Conservation (phyloP, 2,329 filamentous ascomycete species). For the Paraphaeosphaeria sporulosa region DNA sequence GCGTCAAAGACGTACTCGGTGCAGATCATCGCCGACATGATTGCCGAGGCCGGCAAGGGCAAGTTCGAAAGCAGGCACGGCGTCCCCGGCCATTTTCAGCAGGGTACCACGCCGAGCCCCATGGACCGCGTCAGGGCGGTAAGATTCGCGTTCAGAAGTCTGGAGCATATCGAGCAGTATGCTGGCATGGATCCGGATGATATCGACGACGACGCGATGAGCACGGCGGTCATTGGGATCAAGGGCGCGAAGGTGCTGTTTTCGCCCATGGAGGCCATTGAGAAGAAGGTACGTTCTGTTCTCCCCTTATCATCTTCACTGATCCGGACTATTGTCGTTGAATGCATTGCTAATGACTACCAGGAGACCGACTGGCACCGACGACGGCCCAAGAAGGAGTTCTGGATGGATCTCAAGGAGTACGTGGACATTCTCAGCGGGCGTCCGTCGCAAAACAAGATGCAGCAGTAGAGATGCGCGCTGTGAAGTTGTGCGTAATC, state of each 20-base stretch:
- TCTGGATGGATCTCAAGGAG: conserved; percentile 82
- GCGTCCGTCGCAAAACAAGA: conserved; percentile 11
- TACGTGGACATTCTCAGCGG: conserved; percentile 87
- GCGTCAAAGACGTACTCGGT: conserved; percentile 89
- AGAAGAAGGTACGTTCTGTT: conserved; percentile 59
- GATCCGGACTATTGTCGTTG: neutral
- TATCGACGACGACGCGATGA: conserved; percentile 77
- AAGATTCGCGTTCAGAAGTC: conserved; percentile 89
- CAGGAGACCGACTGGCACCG: conserved; percentile 92
- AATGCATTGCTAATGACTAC: neutral
- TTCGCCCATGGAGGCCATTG: conserved; percentile 78
- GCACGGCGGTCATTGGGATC: conserved; percentile 86
- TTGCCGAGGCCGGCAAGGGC: conserved; percentile 89
- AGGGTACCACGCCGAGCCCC: conserved; percentile 69
- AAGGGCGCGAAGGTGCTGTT: conserved; percentile 91
- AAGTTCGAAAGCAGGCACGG: conserved; percentile 92
- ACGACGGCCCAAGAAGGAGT: conserved; percentile 80
- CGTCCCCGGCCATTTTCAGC: conserved; percentile 54
- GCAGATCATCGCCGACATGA: conserved; percentile 93
- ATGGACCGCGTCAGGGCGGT: conserved; percentile 97
- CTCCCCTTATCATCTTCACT: neutral
- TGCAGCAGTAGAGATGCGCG: conserved; percentile 1
- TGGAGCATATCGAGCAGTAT: conserved; percentile 86
- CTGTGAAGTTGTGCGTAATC: neutral
- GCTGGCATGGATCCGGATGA: conserved; percentile 69